These are phyloP conservation scores for Wallemia hederae DNA, from an alignment of 1,284 basidiomycete genomes.

Conservation along the genomic window DNA sequence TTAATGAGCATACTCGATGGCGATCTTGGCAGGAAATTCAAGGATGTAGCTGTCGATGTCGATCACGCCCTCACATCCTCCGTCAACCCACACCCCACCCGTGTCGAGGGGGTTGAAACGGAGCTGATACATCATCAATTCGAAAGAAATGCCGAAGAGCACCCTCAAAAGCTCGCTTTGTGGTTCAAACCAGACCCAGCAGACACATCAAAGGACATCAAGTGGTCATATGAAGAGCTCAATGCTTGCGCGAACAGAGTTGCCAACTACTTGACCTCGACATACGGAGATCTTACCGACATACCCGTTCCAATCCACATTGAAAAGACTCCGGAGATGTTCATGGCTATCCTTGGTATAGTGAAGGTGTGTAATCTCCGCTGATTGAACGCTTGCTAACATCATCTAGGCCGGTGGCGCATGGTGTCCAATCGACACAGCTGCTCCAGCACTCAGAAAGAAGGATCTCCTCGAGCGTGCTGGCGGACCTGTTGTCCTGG, in stretches of 20 bases:
- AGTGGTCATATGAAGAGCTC: background rate
- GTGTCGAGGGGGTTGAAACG: background rate
- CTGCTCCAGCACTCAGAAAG: slow-evolving; percentile 13
- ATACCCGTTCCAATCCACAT: background rate
- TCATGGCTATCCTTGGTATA: background rate
- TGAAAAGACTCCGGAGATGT: background rate
- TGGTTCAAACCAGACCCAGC: background rate
- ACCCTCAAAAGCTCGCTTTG: background rate
- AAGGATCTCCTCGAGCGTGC: slow-evolving; percentile 14
- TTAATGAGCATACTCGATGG: background rate
- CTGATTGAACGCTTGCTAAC: background rate
- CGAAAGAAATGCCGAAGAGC: background rate
- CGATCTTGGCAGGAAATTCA: background rate
- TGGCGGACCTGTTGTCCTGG: slow-evolving; percentile 9
- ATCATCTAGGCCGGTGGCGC: slow-evolving; percentile 12
- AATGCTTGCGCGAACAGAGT: background rate
- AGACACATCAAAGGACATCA: background rate
- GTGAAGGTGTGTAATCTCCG: background rate
- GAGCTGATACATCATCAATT: background rate
- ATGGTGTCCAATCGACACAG: slow-evolving; percentile 17
- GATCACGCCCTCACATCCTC: background rate
- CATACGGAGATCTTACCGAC: background rate
- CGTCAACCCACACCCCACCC: background rate
- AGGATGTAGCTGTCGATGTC: background rate
- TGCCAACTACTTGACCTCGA: background rate